Conservation (phyloP, 2,329 filamentous ascomycete genomes). For the Nigrospora oryzae region DNA sequence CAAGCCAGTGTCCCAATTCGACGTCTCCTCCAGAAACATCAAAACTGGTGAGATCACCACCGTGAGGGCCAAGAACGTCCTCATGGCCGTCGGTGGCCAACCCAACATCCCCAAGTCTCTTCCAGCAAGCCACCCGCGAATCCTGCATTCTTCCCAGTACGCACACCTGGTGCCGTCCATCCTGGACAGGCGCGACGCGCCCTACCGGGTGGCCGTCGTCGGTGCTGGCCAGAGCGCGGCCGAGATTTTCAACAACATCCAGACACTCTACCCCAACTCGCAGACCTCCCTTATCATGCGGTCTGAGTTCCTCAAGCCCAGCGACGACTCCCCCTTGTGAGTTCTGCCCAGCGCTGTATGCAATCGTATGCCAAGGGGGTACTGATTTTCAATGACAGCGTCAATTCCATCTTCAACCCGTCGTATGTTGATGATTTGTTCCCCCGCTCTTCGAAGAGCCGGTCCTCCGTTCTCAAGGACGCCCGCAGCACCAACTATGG, state of each 20-base stretch:
- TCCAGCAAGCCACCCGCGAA: conserved; percentile 59
- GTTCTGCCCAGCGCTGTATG: conserved; percentile 21
- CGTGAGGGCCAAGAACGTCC: conserved; percentile 56
- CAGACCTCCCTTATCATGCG: conserved; percentile 73
- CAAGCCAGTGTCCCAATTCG: conserved; percentile 52
- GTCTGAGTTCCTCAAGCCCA: conserved; percentile 74
- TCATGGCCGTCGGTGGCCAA: conserved; percentile 50
- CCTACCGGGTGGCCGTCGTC: conserved; percentile 73
- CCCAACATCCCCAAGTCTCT: conserved; percentile 64
- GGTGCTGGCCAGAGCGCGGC: conserved; percentile 89
- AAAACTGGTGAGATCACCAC: conserved; percentile 45
- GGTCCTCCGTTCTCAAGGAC: conserved; percentile 51
- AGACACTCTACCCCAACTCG: conserved; percentile 73
- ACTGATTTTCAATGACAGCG: conserved; percentile 36
- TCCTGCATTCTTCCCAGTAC: conserved; percentile 88
- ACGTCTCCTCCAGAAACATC: conserved; percentile 55
- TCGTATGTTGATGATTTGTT: conserved; percentile 73
- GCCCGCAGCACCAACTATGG: conserved; percentile 90
- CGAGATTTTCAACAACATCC: conserved; percentile 89
- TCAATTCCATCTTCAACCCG: conserved; percentile 96
- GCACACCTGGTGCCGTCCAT: conserved; percentile 54
- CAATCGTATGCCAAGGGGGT: background rate
- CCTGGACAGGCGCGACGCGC: conserved; percentile 43
- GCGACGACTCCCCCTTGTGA: conserved; percentile 93
- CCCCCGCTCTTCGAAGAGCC: conserved; percentile 53